Evolutionary conservation across 1,139 yeast genomes (phyloP).

Genomic region (Hemisphaericaspora subhashii): DNA sequence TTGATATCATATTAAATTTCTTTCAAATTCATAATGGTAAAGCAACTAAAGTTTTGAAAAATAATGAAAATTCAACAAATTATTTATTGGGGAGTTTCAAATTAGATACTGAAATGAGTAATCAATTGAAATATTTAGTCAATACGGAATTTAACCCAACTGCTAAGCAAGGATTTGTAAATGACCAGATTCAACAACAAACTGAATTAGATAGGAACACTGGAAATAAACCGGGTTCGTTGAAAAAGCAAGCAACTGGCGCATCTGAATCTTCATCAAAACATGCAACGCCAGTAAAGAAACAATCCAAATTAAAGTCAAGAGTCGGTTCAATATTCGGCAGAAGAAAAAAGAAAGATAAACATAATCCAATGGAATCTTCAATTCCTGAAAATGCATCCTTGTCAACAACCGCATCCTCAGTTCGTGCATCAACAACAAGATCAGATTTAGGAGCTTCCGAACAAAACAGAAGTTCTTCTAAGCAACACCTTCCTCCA

Average conservation of each 20-base stretch:
- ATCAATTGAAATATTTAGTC: slow-evolving; percentile 37
- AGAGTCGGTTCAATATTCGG: slow-evolving; percentile 85
- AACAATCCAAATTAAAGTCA: slow-evolving; percentile 57
- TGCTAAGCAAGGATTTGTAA: slow-evolving; percentile 10
- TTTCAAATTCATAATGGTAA: slow-evolving; percentile 62
- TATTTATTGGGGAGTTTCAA: slow-evolving; percentile 52
- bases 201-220: slow-evolving; percentile 1
- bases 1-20: slow-evolving; percentile 66
- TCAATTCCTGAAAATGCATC: slow-evolving; percentile 39
- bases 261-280: background rate
- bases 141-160: slow-evolving; percentile 24
- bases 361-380: slow-evolving; percentile 20
- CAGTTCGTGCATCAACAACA: slow-evolving; percentile 10
- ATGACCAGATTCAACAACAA: slow-evolving; percentile 8
- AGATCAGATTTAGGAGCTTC: background rate
- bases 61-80: slow-evolving; percentile 67
- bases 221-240: slow-evolving; percentile 9
- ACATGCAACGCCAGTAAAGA: slow-evolving; percentile 16
- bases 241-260: slow-evolving; percentile 5
- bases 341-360: slow-evolving; percentile 50
- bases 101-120: slow-evolving; percentile 39
- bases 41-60: slow-evolving; percentile 43
- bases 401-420: slow-evolving; percentile 24
- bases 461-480: background rate
- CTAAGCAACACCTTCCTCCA: slow-evolving; percentile 3